phyloP scores from a whole-genome alignment of 2,329 filamentous ascomycete genomes.

The Rosellinia necatrix region DNA sequence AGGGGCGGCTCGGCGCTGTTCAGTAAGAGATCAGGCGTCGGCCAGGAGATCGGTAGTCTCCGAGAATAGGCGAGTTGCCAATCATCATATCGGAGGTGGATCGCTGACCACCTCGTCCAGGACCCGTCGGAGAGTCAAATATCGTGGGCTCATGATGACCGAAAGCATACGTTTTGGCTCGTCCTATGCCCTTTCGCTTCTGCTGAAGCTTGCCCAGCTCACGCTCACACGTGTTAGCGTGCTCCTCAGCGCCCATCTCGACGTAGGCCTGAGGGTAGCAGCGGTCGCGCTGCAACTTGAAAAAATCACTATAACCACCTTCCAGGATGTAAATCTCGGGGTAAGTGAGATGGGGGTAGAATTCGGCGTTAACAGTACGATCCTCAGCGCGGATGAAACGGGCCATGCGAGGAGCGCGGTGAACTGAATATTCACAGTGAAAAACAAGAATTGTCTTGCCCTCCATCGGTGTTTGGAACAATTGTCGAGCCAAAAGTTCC shows the following conservation, averaged over 20 bases:
- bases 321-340: constrained; percentile 97
- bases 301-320: constrained; percentile 95
- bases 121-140: constrained; percentile 64
- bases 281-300: constrained; percentile 73
- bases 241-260: constrained; percentile 91
- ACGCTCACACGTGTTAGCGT: constrained; percentile 90
- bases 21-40: constrained; percentile 69
- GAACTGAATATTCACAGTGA: constrained; percentile 98
- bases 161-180: constrained; percentile 95
- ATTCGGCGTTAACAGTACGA: constrained; percentile 80
- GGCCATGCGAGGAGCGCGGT: constrained; percentile 95
- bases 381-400: constrained; percentile 90
- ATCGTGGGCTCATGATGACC: constrained; percentile 68
- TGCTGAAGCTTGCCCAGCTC: constrained; percentile 93
- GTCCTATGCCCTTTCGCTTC: constrained; percentile 76
- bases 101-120: constrained; percentile 49
- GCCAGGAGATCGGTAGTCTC: constrained; percentile 56
- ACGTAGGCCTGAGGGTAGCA: constrained; percentile 97
- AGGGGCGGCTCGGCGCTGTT: constrained; percentile 13
- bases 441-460: constrained; percentile 84
- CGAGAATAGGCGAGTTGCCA: constrained; percentile 50
- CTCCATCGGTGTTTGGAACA: constrained; percentile 72
- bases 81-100: constrained; percentile 50
- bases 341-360: constrained; percentile 88
- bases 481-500: constrained; percentile 76